phyloP scores from a whole-genome alignment of 2,329 filamentous ascomycete genomes.

The Aschersonia sp. region DNA sequence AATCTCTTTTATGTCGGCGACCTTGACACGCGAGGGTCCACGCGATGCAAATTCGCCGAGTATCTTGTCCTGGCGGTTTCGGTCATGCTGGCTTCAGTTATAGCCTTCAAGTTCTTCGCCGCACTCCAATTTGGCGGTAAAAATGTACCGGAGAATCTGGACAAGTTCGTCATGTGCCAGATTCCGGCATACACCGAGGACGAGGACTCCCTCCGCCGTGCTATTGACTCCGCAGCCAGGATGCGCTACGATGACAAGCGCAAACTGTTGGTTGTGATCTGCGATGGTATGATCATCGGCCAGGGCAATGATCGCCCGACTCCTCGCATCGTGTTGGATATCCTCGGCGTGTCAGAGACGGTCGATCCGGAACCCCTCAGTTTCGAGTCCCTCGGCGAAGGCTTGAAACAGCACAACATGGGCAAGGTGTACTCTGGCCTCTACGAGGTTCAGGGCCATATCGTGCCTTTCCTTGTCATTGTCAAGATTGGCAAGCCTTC shows the following conservation, averaged over 20 bases:
- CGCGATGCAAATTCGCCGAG: constrained; percentile 71
- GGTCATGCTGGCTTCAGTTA: constrained; percentile 63
- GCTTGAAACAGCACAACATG: constrained; percentile 98
- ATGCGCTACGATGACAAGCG: constrained; percentile 98
- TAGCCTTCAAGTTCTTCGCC: constrained; percentile 92
- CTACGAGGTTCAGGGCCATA: constrained; percentile 95
- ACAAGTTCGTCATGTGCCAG: constrained; percentile 97
- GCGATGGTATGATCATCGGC: constrained; percentile 98
- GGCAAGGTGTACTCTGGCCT: constrained; percentile 96
- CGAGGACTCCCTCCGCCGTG: constrained; percentile 90
- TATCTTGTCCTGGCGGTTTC: constrained; percentile 85
- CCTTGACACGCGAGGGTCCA: constrained; percentile 79
- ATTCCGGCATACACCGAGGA: constrained; percentile 97
- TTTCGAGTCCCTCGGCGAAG: constrained; percentile 92
- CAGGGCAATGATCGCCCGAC: constrained; percentile 95
- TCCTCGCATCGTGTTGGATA: constrained; percentile 89
- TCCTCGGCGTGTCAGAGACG: constrained; percentile 84
- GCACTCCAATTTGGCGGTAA: constrained; percentile 88
- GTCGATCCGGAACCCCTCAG: constrained; percentile 92
- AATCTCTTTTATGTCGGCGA: constrained; percentile 92
- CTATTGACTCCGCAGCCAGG: constrained; percentile 86
- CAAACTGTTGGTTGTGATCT: constrained; percentile 83
- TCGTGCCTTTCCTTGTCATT: constrained; percentile 91
- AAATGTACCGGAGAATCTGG: constrained; percentile 85
- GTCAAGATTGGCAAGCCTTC: constrained; percentile 98